Conservation (phyloP, 2,329 filamentous ascomycete genomes). For the Phialocephala sp. region DNA sequence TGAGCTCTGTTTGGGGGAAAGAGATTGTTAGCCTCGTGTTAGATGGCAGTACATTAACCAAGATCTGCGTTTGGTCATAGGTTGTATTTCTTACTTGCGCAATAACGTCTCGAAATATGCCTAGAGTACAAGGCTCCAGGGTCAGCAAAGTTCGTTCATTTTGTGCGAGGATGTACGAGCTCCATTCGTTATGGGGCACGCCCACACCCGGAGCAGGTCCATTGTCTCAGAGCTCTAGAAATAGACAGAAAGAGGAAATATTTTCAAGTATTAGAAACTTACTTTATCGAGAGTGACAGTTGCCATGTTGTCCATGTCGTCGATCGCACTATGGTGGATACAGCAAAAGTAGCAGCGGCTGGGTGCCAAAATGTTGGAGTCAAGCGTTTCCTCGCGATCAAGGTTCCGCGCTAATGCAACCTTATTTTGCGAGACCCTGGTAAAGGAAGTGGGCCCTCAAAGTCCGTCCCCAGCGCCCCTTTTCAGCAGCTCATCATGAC, state of each 20-base stretch:
- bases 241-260: neutral
- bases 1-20: conserved; percentile 48
- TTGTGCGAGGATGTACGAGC: neutral
- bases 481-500: neutral
- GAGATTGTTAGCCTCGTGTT: conserved; percentile 30
- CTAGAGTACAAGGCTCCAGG: neutral
- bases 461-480: neutral
- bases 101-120: conserved; percentile 65
- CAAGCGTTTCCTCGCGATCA: neutral
- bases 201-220: neutral
- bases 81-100: conserved; percentile 55
- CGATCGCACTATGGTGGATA: neutral
- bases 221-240: neutral
- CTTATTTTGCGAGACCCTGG: neutral
- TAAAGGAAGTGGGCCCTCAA: neutral
- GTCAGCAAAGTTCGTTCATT: neutral
- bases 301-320: conserved; percentile 12
- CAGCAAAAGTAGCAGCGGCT: neutral
- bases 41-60: conserved; percentile 16
- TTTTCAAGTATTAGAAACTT: neutral
- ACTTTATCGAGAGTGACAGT: conserved; percentile 62
- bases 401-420: conserved; percentile 5
- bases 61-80: neutral
- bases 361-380: neutral
- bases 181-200: neutral